Evolutionary conservation across 2,329 filamentous ascomycete genomes (phyloP).

Genomic region (Raffaelea ambrosiae): DNA sequence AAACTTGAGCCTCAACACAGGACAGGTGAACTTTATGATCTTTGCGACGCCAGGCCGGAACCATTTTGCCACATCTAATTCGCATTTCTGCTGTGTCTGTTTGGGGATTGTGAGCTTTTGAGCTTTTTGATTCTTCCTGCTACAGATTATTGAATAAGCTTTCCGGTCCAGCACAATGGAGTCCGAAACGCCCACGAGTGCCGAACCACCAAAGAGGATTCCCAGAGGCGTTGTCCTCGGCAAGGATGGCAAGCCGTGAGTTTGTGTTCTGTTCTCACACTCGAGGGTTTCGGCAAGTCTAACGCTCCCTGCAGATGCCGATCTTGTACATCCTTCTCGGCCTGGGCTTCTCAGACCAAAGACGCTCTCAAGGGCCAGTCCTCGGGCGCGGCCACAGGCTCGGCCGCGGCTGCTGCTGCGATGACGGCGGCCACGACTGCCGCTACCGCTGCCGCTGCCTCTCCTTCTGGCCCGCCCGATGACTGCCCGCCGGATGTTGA

Average conservation of each 20-base stretch:
- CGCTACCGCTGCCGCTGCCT: slow-evolving; percentile 23
- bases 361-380: slow-evolving; percentile 28
- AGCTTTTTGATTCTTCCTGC: too few species aligned
- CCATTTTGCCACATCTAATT: too few species aligned
- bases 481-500: slow-evolving; percentile 92
- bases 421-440: slow-evolving; percentile 19
- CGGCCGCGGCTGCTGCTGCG: slow-evolving; percentile 16
- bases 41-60: too few species aligned
- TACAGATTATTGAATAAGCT: too few species aligned
- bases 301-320: slow-evolving; percentile 47
- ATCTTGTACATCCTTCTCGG: slow-evolving; percentile 59
- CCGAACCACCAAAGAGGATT: slow-evolving; percentile 40
- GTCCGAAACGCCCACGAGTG: slow-evolving; percentile 14
- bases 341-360: slow-evolving; percentile 49
- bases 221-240: slow-evolving; percentile 68
- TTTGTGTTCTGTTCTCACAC: slow-evolving; percentile 12
- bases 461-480: slow-evolving; percentile 30
- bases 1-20: too few species aligned
- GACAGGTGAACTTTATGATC: too few species aligned
- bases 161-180: too few species aligned
- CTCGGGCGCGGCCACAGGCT: slow-evolving; percentile 16
- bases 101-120: too few species aligned
- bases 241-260: slow-evolving; percentile 79
- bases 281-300: neutral
- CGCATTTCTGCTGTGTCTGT: too few species aligned